Evolutionary conservation across 2,329 filamentous ascomycete genomes (phyloP).

Genomic region (Colletotrichum paranaense): DNA sequence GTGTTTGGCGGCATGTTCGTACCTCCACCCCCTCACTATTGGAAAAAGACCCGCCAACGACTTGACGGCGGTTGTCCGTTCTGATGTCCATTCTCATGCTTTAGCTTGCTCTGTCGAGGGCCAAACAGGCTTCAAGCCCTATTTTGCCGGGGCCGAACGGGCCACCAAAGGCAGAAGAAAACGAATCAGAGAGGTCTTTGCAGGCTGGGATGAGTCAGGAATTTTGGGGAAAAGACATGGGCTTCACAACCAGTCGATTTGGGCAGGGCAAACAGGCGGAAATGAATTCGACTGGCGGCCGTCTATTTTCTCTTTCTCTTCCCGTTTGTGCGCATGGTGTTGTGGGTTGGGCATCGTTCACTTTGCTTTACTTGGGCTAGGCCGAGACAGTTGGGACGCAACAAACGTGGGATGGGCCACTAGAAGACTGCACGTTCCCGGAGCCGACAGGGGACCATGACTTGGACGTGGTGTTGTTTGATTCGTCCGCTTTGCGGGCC

Average conservation of each 20-base stretch:
- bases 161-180: conserved; percentile 17
- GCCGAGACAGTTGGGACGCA: conserved; percentile 29
- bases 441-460: conserved; percentile 15
- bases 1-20: not conserved
- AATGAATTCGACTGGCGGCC: conserved; percentile 11
- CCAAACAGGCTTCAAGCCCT: conserved; percentile 29
- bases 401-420: conserved; percentile 17
- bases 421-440: conserved; percentile 25
- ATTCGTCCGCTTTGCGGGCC: conserved; percentile 30
- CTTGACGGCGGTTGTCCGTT: not conserved
- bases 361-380: conserved; percentile 27
- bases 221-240: conserved; percentile 1
- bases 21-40: not conserved
- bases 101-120: conserved; percentile 12
- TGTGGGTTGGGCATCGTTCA: conserved; percentile 31
- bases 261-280: conserved; percentile 19
- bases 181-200: conserved; percentile 10
- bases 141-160: conserved; percentile 23
- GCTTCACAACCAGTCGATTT: conserved; percentile 10
- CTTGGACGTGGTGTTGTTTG: conserved; percentile 28
- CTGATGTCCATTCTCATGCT: not conserved
- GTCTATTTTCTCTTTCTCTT: conserved; percentile 7
- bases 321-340: conserved; percentile 27
- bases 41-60: not conserved
- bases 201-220: conserved; percentile 29